Base-by-base conservation (phyloP, 352 stramenopile genomes). In the Phytopythium mirpurense region DNA sequence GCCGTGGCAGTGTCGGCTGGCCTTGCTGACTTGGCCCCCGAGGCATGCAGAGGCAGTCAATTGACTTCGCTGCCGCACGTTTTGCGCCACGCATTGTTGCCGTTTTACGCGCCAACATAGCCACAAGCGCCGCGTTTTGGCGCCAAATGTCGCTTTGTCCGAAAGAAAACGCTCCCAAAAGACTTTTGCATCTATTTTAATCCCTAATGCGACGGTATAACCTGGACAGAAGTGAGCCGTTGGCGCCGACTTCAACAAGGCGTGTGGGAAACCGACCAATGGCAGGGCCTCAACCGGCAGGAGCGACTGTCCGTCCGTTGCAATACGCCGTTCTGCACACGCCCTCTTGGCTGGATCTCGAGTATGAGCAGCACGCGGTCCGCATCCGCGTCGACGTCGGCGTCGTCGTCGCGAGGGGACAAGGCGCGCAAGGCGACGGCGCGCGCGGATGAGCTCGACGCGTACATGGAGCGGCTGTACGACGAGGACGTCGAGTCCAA, bases 381-480 rank as follows among this genome's bases (percentile, higher is more conserved):
- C 2, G n/a, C 16, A 23, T 41, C 40, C 2, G 24, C 40, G 19
- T 29, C 41, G 14, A 16, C 37, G 18, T 35, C 46, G 31, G 37
- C 46, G 12, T 10, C 48, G 32, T 10, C 48, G 29, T 19, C 68
- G 59, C 29, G 26, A 16, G 36, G 50, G 24, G 62, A 71, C 40
- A 80, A 78, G 46, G 51, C 65, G 11, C 75, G 75, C 38, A 86
- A 87, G 56, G 60, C 80, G 56, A 75, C 70, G 10, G 76, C 76
- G 31, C 67, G 71, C 14, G 63, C 90, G 36, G 78, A 95, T 31
- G 83, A 92, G 31, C 70, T 98, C 21, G 91, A 98, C 62, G 58
- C 92, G 35, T 98, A 97, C 72, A 93, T 98, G 64, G 91, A 98
- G 64, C 85, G 95, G 38, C 72, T 98, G 11, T 98, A 98, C 66